Percentiles rank a stretch among this genome's conserved stretches.
Evolutionary conservation across 768 basidiomycete genomes (phyloP).

Genomic region (Leccinum pellstonianum): DNA sequence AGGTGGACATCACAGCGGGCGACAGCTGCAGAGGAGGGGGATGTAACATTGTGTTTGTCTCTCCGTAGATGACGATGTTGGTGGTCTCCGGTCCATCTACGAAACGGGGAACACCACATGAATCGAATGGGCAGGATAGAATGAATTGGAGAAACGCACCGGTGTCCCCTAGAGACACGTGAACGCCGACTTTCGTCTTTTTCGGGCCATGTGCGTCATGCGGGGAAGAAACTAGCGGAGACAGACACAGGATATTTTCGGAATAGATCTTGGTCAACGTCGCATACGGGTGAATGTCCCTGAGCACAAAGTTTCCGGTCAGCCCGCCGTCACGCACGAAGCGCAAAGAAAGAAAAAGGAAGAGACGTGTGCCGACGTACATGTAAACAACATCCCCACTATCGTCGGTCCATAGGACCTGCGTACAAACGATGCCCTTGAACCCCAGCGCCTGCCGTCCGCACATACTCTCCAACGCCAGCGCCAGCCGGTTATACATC

Average conservation of each 20-base stretch:
- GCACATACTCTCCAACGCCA: constrained; percentile 79
- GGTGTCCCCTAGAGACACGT: constrained; percentile 67
- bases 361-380: constrained; percentile 32
- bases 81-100: constrained; percentile 69
- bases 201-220: constrained; percentile 18
- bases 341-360: no score
- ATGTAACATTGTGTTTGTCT: constrained; percentile 23
- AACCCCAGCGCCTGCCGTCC: constrained; percentile 63
- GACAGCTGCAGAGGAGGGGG: constrained; percentile 11
- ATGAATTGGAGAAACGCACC: constrained; percentile 35
- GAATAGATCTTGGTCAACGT: constrained; percentile 63
- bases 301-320: constrained; percentile 20
- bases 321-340: no score
- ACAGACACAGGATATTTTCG: constrained; percentile 64
- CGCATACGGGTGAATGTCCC: constrained; percentile 72
- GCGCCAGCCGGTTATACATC: constrained; percentile 67
- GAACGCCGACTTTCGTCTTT: constrained; percentile 55
- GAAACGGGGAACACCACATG: not conserved
- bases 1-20: constrained; percentile 19
- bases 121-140: not conserved
- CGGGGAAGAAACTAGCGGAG: constrained; percentile 31
- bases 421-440: constrained; percentile 49
- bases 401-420: constrained; percentile 60
- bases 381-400: constrained; percentile 48
- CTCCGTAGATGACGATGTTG: constrained; percentile 57